Base-by-base conservation (phyloP, 108 stramenopile genomes). In the Discostella pseudostelligera region DNA sequence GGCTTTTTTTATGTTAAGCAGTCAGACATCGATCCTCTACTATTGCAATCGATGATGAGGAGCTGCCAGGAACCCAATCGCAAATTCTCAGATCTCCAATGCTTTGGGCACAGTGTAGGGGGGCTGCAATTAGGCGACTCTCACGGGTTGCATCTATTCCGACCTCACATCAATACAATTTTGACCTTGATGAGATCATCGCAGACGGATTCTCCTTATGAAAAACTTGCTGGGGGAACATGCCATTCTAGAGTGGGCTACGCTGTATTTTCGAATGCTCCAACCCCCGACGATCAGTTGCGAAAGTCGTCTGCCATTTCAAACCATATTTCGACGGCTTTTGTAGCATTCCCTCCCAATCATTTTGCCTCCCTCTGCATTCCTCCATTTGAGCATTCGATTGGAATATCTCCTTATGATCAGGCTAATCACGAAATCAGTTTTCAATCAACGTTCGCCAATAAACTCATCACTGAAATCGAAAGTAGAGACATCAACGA, bases 381-480 rank as follows among this genome's bases (percentile, higher is more conserved):
- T 1, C 68, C 76, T 36, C 76, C 76, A 46, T 47, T 65, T 28
- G 44, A 60, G 9, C 40, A 49, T 46, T 42, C 37, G 1, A 57
- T 70, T 20, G 69, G 69, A 14, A 70, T 70, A 53, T 78, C 69
- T 26, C 69, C 76, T 39, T 70, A 70, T 51, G 50, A 69, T 39
- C 51, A 64, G 61, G 69, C 65, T 7, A 70, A 78, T 66, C 19
- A 64, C 39, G 76, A 65, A 44, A 56, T 78, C 21, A 61, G 53
- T 54, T 65, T 66, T 60, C 76, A 70, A 61, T 78, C 76, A 16
- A 66, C 63, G n/a, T 70, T 78, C 65, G 58, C 40, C 36, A 78
- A 78, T 37, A 70, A 68, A 19, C 69, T 70, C 17, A 19, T 47
- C 10, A 66, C 68, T 44, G 61, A 50, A 42, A 69, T 62, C 29